Evolutionary conservation across 768 basidiomycete genomes (phyloP).

Genomic region (Kwoniella dendrophila): DNA sequence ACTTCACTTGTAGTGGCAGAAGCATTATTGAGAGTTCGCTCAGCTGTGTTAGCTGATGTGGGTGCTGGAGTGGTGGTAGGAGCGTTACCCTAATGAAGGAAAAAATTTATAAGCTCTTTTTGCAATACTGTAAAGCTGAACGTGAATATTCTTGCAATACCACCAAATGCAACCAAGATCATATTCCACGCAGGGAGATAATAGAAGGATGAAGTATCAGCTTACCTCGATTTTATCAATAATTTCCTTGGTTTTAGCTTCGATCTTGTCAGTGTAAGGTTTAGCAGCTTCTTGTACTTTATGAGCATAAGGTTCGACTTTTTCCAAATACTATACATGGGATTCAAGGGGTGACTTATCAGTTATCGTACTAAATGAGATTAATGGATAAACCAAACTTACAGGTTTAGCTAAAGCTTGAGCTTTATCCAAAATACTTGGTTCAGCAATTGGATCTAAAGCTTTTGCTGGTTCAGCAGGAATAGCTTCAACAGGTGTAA

Average conservation of each 20-base stretch:
- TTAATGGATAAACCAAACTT: conserved; percentile 14
- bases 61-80: conserved; percentile 19
- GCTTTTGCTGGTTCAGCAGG: conserved; percentile 28
- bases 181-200: neutral
- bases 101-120: neutral
- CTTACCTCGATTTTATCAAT: conserved; percentile 49
- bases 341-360: neutral
- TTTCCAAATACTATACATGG: conserved; percentile 30
- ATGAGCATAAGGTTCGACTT: conserved; percentile 44
- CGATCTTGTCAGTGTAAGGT: conserved; percentile 49
- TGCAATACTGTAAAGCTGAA: too few species aligned
- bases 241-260: conserved; percentile 47
- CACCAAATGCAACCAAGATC: too few species aligned
- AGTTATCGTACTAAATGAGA: neutral
- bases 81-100: conserved; percentile 17
- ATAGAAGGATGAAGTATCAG: neutral
- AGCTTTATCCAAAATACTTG: conserved; percentile 38
- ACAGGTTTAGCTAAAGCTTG: conserved; percentile 42
- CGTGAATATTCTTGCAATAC: too few species aligned
- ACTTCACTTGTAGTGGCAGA: conserved; percentile 20
- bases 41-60: conserved; percentile 22
- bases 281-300: conserved; percentile 47
- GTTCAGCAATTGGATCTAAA: conserved; percentile 29
- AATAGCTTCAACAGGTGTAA: conserved; percentile 34
- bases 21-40: conserved; percentile 12